phyloP scores from a whole-genome alignment of 805 yeast species.

The Lachancea kluyveri region DNA sequence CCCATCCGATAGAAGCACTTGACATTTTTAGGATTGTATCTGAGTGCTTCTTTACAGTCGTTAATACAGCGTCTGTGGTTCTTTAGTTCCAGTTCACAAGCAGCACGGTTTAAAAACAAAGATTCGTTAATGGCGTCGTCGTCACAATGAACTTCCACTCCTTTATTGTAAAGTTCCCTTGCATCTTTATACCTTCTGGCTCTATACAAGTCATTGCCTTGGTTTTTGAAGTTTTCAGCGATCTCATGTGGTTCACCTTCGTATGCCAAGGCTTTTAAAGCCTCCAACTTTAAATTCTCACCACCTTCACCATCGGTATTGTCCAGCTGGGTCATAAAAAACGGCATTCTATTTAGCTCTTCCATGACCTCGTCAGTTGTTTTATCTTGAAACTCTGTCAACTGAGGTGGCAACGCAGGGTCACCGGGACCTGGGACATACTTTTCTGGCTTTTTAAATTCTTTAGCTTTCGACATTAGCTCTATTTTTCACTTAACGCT shows the following conservation, averaged over 20 bases:
- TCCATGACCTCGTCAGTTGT: constrained; percentile 68
- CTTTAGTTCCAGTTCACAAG: constrained; percentile 78
- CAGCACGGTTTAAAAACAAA: constrained; percentile 77
- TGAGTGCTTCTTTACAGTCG: constrained; percentile 71
- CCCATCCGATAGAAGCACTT: constrained; percentile 87
- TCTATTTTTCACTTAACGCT: too few relatives aligned
- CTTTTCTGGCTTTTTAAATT: constrained; percentile 33
- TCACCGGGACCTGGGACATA: constrained; percentile 49
- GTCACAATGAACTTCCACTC: constrained; percentile 63
- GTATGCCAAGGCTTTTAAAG: constrained; percentile 82
- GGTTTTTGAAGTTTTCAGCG: constrained; percentile 82
- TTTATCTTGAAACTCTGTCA: constrained; percentile 55
- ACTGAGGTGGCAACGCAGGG: constrained; percentile 77
- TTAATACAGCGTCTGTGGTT: constrained; percentile 83
- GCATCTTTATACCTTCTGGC: constrained; percentile 71
- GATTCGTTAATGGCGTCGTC: constrained; percentile 52
- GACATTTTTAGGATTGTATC: constrained; percentile 57
- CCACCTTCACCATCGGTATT: constrained; percentile 74
- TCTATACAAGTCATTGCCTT: constrained; percentile 85
- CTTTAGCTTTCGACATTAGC: constrained; percentile 1
- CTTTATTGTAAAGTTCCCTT: constrained; percentile 70
- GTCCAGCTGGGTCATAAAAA: constrained; percentile 87
- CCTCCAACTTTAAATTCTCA: constrained; percentile 71
- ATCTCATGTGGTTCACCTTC: constrained; percentile 95
- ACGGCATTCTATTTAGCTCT: constrained; percentile 80